phyloP scores from a whole-genome alignment of 2,329 filamentous ascomycete species.

The Epichloe sp. region DNA sequence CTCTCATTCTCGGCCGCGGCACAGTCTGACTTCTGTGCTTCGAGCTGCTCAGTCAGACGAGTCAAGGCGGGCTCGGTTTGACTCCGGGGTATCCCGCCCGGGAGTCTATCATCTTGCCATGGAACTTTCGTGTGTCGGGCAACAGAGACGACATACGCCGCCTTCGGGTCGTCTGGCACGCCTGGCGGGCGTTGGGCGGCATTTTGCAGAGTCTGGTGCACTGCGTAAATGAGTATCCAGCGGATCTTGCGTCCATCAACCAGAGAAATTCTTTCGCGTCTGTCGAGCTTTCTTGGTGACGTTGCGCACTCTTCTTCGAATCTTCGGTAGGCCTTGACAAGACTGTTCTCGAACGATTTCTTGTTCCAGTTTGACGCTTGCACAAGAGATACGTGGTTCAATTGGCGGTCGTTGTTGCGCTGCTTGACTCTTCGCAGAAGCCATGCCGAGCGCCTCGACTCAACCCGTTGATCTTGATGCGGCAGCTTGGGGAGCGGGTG shows the following conservation, averaged over 20 bases:
- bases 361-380: conserved; percentile 35
- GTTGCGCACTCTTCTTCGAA: conserved; percentile 52
- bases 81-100: conserved; percentile 15
- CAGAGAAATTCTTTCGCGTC: conserved; percentile 36
- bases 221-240: conserved; percentile 64
- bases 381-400: conserved; percentile 39
- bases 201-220: conserved; percentile 57
- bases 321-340: conserved; percentile 54
- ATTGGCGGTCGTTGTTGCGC: conserved; percentile 33
- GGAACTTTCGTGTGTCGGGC: conserved; percentile 30
- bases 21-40: conserved; percentile 3
- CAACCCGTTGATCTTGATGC: conserved; percentile 18
- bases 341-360: conserved; percentile 30
- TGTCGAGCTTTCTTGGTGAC: conserved; percentile 38
- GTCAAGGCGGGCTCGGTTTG: conserved; percentile 15
- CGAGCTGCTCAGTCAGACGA: conserved; percentile 5
- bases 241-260: conserved; percentile 62
- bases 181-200: conserved; percentile 49
- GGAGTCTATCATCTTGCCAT: conserved; percentile 26
- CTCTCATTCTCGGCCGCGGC: conserved; percentile 4
- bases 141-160: conserved; percentile 43
- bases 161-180: conserved; percentile 41
- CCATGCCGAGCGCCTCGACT: conserved; percentile 27
- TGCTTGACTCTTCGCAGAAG: conserved; percentile 26
- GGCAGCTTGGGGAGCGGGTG: conserved; percentile 59